These are phyloP conservation scores for Cyberlindnera misumaiensis DNA, from an alignment of 805 yeast genomes.

Conservation along the genomic window DNA sequence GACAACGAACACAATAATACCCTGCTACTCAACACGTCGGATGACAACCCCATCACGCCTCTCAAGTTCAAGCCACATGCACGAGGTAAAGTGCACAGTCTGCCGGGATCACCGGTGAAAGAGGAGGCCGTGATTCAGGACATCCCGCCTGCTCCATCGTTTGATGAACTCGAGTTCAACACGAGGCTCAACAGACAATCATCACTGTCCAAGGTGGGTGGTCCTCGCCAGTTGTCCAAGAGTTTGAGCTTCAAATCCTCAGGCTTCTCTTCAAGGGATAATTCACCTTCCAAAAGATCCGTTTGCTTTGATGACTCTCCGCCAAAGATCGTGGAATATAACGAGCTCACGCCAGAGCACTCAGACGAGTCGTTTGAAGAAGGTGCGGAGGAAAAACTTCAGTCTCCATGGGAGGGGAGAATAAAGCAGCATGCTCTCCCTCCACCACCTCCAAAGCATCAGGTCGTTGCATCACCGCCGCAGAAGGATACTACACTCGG, in stretches of 20 bases:
- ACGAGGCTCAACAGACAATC: constrained; percentile 23
- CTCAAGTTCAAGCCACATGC: constrained; percentile 17
- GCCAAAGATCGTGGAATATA: constrained; percentile 31
- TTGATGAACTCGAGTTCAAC: constrained; percentile 29
- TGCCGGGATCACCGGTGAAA: constrained; percentile 1
- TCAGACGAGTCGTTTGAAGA: constrained; percentile 19
- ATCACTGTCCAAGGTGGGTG: constrained; percentile 23
- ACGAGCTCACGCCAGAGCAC: constrained; percentile 20
- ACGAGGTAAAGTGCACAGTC: neutral
- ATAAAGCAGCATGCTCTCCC: constrained; percentile 27
- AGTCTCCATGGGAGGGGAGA: constrained; percentile 23
- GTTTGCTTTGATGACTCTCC: constrained; percentile 34
- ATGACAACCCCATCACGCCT: constrained; percentile 23
- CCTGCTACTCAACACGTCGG: constrained; percentile 13
- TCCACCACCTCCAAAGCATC: constrained; percentile 29
- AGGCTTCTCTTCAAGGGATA: constrained; percentile 15
- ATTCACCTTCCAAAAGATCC: constrained; percentile 29
- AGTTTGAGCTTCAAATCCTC: constrained; percentile 14
- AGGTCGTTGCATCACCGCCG: constrained; percentile 16
- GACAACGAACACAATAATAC: constrained; percentile 5
- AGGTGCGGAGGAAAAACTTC: constrained; percentile 10
- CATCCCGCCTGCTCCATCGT: constrained; percentile 22
- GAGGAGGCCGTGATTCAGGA: constrained; percentile 16
- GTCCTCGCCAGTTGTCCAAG: constrained; percentile 24
- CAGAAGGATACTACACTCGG: constrained; percentile 20